phyloP scores from a whole-genome alignment of 2,329 filamentous ascomycete genomes.

The Knoxdaviesia capensis region DNA sequence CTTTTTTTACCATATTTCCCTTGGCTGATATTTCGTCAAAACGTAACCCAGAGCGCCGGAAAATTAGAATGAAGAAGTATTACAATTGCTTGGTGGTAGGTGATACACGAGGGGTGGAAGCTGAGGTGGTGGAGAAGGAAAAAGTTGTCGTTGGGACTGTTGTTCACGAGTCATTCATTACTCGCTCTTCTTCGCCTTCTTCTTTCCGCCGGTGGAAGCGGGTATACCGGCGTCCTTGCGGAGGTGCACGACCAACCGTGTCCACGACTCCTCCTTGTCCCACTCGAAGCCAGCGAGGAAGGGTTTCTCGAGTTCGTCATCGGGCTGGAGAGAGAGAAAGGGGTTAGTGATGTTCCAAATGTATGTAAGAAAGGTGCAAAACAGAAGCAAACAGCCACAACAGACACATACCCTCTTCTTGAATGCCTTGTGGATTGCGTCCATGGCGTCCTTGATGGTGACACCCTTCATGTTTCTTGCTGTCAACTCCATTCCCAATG shows the following conservation, averaged over 20 bases:
- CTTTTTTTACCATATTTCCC: no score
- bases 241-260: slow-evolving; percentile 64
- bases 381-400: slow-evolving; percentile 9
- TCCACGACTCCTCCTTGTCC: slow-evolving; percentile 86
- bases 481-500: slow-evolving; percentile 67
- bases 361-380: not conserved
- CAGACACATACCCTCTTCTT: slow-evolving; percentile 65
- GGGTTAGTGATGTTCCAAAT: not conserved
- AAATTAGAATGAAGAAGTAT: not conserved
- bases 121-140: no score
- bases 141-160: no score
- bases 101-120: not conserved
- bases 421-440: slow-evolving; percentile 89
- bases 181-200: slow-evolving; percentile 44
- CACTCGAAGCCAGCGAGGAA: slow-evolving; percentile 91
- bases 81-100: not conserved
- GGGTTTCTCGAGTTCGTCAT: slow-evolving; percentile 75
- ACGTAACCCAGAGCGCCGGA: no score
- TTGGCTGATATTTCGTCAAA: no score
- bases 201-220: slow-evolving; percentile 26
- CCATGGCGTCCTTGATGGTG: slow-evolving; percentile 89
- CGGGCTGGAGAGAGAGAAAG: slow-evolving; percentile 33
- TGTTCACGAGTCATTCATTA: slow-evolving; percentile 1
- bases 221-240: slow-evolving; percentile 44
- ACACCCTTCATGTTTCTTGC: slow-evolving; percentile 86